Percentiles rank a stretch among this genome's conserved stretches.
These are phyloP conservation scores for Papilionanthe hybrid DNA, from an alignment of 116 monocot species.

Conservation along the genomic window DNA sequence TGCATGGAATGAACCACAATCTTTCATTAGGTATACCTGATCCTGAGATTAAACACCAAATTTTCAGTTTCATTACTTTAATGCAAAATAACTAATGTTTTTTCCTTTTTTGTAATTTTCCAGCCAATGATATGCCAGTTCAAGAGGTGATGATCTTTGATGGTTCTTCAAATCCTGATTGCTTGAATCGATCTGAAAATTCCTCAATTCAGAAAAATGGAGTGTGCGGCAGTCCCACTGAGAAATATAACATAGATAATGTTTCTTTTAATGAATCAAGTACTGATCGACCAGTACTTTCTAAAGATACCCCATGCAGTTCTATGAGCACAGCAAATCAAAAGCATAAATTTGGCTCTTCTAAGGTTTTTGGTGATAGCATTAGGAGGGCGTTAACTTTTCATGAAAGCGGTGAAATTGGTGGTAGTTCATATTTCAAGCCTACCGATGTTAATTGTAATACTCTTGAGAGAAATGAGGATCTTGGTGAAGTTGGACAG, in stretches of 20 bases:
- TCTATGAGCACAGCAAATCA: background rate
- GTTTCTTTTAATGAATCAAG: background rate
- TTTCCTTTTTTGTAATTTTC: background rate
- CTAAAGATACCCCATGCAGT: background rate
- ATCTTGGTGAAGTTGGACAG: slow-evolving; percentile 7
- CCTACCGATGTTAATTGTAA: background rate
- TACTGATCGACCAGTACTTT: background rate
- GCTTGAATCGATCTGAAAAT: background rate
- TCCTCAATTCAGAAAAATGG: background rate
- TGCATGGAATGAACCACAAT: slow-evolving; percentile 10
- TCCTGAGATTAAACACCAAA: background rate
- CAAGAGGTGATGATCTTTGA: background rate
- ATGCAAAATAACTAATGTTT: slow-evolving; percentile 1
- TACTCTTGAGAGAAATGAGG: slow-evolving; percentile 1
- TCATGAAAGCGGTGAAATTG: slow-evolving; percentile 7
- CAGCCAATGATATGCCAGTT: slow-evolving; percentile 7
- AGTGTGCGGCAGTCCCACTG: slow-evolving; percentile 1
- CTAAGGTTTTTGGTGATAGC: slow-evolving; percentile 6
- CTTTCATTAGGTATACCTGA: slow-evolving; percentile 3
- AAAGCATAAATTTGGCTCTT: background rate
- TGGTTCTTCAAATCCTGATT: background rate
- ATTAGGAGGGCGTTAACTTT: slow-evolving; percentile 6
- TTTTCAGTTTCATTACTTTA: background rate
- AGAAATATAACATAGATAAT: slow-evolving; percentile 12
- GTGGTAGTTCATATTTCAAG: background rate